phyloP scores from a whole-genome alignment of 148 eudicot genomes.

The Silene uniflora region DNA sequence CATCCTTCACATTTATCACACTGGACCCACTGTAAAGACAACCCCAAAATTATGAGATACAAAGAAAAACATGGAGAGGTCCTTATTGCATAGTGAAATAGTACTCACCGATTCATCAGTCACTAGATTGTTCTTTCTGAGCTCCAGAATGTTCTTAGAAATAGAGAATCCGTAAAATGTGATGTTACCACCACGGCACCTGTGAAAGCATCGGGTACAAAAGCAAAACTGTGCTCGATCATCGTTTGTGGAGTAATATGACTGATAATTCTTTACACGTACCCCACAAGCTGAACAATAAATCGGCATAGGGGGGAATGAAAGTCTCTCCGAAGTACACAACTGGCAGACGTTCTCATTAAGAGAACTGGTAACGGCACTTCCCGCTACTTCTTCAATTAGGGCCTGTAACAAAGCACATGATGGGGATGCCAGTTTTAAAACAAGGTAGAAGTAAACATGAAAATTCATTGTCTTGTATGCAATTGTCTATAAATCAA shows the following conservation, averaged over 20 bases:
- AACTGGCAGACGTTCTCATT: slow-evolving; percentile 62
- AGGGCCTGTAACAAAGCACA: slow-evolving; percentile 22
- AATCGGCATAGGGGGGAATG: slow-evolving; percentile 56
- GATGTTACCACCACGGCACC: slow-evolving; percentile 41
- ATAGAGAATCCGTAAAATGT: slow-evolving; percentile 39
- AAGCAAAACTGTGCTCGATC: slow-evolving; percentile 47
- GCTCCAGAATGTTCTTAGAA: slow-evolving; percentile 46
- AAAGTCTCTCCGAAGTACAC: slow-evolving; percentile 49
- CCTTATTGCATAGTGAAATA: not conserved
- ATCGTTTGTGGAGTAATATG: slow-evolving; percentile 44
- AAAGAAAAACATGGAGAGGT: not conserved
- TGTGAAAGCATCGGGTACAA: slow-evolving; percentile 56
- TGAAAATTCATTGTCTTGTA: not conserved
- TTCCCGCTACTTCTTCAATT: slow-evolving; percentile 38
- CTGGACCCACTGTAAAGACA: slow-evolving; percentile 82
- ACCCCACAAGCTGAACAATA: slow-evolving; percentile 61
- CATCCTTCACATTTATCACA: slow-evolving; percentile 83
- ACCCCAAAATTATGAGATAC: slow-evolving; percentile 14
- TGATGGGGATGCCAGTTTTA: not conserved
- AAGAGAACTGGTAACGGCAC: slow-evolving; percentile 18
- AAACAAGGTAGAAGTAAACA: not conserved
- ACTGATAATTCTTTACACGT: slow-evolving; percentile 47
- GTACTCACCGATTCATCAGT: slow-evolving; percentile 63
- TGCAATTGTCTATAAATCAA: not conserved
- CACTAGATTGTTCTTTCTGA: slow-evolving; percentile 48